These are phyloP conservation scores for Lumnitzera racemosa DNA, from an alignment of 345 rosid species.

Conservation along the genomic window DNA sequence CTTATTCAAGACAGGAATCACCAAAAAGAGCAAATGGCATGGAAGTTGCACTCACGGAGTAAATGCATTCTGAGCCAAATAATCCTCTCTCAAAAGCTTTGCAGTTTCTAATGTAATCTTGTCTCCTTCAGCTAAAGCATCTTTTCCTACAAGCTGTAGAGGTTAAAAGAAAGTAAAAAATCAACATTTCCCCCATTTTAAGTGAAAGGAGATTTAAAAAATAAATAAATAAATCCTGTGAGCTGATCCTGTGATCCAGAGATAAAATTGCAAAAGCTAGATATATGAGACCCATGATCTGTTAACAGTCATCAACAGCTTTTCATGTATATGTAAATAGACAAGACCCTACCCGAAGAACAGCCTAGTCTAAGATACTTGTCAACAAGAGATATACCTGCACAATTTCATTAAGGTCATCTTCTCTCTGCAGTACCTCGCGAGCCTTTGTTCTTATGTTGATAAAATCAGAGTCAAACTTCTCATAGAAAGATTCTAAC, in stretches of 20 bases:
- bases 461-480: slow-evolving; percentile 95
- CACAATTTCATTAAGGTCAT: slow-evolving; percentile 98
- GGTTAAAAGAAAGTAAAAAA: slow-evolving; percentile 7
- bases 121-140: slow-evolving; percentile 94
- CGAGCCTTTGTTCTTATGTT: slow-evolving; percentile 98
- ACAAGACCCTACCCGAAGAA: background rate
- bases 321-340: slow-evolving; percentile 1
- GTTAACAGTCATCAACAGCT: background rate
- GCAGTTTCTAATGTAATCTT: slow-evolving; percentile 97
- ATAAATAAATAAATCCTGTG: too few relatives aligned
- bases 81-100: slow-evolving; percentile 97
- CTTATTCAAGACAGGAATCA: background rate
- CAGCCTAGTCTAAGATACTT: background rate
- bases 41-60: slow-evolving; percentile 62
- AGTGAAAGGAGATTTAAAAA: too few relatives aligned
- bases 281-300: too few relatives aligned
- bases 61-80: slow-evolving; percentile 98
- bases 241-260: too few relatives aligned
- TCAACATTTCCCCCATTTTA: background rate
- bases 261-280: too few relatives aligned
- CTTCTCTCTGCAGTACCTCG: slow-evolving; percentile 99
- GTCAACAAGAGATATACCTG: slow-evolving; percentile 40
- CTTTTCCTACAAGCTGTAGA: slow-evolving; percentile 96
- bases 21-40: background rate
- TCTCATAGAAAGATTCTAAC: slow-evolving; percentile 91